Evolutionary conservation across 176 grass and related monocot genomes (phyloP), one percentile per base, ranked within the genome.

Genomic region (Ensete ventricosum): DNA sequence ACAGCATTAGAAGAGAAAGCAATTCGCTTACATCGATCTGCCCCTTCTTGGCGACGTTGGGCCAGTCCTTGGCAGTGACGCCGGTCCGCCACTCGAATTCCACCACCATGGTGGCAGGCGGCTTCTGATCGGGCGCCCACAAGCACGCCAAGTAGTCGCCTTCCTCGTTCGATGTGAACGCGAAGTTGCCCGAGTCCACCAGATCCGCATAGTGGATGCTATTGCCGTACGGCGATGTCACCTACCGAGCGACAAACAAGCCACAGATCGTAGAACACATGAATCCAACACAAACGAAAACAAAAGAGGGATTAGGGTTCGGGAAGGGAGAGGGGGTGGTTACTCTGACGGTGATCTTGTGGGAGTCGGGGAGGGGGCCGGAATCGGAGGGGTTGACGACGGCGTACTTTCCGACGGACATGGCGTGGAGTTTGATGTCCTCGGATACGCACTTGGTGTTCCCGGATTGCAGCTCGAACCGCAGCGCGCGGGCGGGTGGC

Each of bases 401-500:
- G 59, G 81, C 76, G 88, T 99, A 91, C 84, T 99, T 99, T 11
- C 91, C 96, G 26, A 99, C 91, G 74, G 83, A 71, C 96, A 99
- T 91, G 83, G 90, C 54, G 55, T 83, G 73, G 72, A 89, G 71
- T 86, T 99, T 99, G 82, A 99, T 91, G 70, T 99, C 96, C 66
- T 99, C 91, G 73, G 91, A 87, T 68, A 99, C 71, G 90, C 95
- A 99, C 86, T 94, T 99, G 82, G 91, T 94, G 82, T 91, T 86
- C 19, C 88, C 91, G 73, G 95, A 99, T 81, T 94, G 82, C 73
- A 91, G 86, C 75, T 99, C 91, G 82, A 99, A 99, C 16, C 86
- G 86, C 76, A 99, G 91, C 8, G 86, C 81, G 13, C 2, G 49
- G 1, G 79, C 82, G 50, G 73, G 58, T 54, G 43, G 43, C 17